A percentile compares a stretch with the other conserved stretches of the same genome.
Conservation (phyloP, 2,329 filamentous ascomycete species). For the Teratosphaeria zuluensis region DNA sequence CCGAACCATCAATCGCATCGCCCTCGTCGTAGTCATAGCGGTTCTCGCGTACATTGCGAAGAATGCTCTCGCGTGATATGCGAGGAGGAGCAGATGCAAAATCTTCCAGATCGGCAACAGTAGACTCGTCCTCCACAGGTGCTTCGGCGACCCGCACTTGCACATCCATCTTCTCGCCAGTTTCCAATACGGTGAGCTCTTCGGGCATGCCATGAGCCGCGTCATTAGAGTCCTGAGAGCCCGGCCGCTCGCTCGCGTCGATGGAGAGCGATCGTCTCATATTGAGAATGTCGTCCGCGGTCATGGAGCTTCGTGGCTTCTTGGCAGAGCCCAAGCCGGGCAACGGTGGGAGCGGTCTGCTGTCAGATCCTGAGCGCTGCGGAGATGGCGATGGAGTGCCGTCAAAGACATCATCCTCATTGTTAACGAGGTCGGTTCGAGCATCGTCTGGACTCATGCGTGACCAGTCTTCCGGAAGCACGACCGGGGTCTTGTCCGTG, state of each 20-base stretch:
- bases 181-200: constrained; percentile 20
- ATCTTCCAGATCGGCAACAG: constrained; percentile 19
- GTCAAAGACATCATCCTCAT: constrained; percentile 59
- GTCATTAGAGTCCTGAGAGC: constrained; percentile 25
- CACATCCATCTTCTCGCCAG: constrained; percentile 14
- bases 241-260: constrained; percentile 28
- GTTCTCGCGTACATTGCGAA: constrained; percentile 69
- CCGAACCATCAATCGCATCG: constrained; percentile 20
- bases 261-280: constrained; percentile 62
- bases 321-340: constrained; percentile 55
- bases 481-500: constrained; percentile 92
- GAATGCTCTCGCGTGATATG: constrained; percentile 88
- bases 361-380: constrained; percentile 56
- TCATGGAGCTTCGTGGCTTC: constrained; percentile 48
- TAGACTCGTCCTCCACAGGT: neutral
- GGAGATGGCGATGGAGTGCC: constrained; percentile 38
- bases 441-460: constrained; percentile 59
- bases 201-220: constrained; percentile 43
- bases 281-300: constrained; percentile 68
- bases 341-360: constrained; percentile 77
- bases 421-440: constrained; percentile 44
- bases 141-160: constrained; percentile 26
- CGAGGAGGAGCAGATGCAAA: constrained; percentile 47
- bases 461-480: constrained; percentile 94
- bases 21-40: constrained; percentile 41